Evolutionary conservation across 2,329 filamentous ascomycete species (phyloP), one percentile per base, ranked within the genome.

Genomic region (Trichoderma arundinaceum): DNA sequence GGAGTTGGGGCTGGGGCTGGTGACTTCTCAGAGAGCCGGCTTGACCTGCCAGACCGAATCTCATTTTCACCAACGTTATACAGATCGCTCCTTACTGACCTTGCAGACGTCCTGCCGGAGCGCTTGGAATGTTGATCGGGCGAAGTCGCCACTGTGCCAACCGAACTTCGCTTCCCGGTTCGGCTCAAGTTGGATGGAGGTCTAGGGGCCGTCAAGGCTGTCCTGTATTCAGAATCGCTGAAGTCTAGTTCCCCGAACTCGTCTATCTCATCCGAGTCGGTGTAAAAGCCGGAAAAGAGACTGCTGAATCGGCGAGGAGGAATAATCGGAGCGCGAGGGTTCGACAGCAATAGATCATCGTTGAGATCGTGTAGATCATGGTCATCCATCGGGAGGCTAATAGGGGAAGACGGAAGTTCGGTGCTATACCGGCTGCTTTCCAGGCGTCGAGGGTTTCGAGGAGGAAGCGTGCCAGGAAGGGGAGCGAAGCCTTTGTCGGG

Each of bases 251-350:
- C 86, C 35, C 77, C 80, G 75, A 88, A 88, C 33, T 90, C 87
- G 46, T 89, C 87, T 2, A 74, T 81, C 64, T 91, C 89, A 51
- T 88, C 88, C 7, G 89, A 89, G 51, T 82, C 83, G 12, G 86
- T 87, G 53, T 94, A 91, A 70, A 96, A 95, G 0, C 92, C 92
- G 38, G 92, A 91, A 76, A 95, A 95, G n/a, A 96, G 81, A 74
- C 91, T 95, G 77, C 91, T 94, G 56, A 92, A 89, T 64, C 92
- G 85, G 73, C 91, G 88, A 1, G 91, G 90, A 15, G 89, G 85
- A 67, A 89, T 85, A 74, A 90, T 82, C 1, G 88, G 85, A 2
- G 84, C 83, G 61, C 83, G 85, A 13, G 86, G 82, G 64, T 77
- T 80, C 1, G 88, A 88, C 46, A 93, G 78, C 1, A 91, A 90